These are phyloP conservation scores for Apiotrichum gracile DNA, from an alignment of 1,284 basidiomycete species.

Conservation along the genomic window DNA sequence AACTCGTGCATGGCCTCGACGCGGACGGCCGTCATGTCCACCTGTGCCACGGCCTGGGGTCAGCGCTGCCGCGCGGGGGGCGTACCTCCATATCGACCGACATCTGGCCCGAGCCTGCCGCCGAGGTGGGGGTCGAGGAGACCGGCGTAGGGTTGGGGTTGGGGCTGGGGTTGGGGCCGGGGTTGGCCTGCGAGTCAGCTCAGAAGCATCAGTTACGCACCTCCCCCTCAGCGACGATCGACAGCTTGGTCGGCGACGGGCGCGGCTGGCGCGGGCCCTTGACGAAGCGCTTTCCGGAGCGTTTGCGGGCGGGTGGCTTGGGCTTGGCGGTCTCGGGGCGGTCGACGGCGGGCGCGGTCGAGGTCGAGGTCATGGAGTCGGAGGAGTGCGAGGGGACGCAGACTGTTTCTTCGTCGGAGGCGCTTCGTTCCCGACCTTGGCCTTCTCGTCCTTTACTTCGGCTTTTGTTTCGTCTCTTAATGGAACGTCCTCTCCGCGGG, in stretches of 20 bases:
- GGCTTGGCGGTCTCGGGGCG: not conserved
- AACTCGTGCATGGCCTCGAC: slow-evolving; percentile 1
- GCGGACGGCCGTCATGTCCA: not conserved
- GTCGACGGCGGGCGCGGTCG: not conserved
- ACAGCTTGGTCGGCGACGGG: not conserved
- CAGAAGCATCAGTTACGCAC: not conserved
- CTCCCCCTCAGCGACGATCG: not conserved
- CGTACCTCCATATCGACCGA: not conserved
- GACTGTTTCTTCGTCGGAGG: too few species aligned
- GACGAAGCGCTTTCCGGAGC: not conserved
- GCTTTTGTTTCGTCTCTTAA: too few species aligned
- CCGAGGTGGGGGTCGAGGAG: too few species aligned
- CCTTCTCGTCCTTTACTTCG: too few species aligned
- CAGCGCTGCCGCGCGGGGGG: not conserved
- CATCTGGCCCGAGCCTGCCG: not conserved
- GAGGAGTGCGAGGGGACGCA: not conserved
- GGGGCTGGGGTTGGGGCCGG: too few species aligned
- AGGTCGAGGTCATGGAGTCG: not conserved
- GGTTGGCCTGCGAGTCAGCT: too few species aligned
- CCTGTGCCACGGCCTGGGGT: not conserved
- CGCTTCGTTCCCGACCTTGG: too few species aligned
- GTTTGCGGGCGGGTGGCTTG: not conserved
- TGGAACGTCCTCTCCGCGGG: too few species aligned
- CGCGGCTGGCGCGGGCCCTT: not conserved
- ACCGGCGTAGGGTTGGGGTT: too few species aligned